Evolutionary conservation across 176 grass and related monocot genomes (phyloP), one percentile per base, ranked within the genome.

Genomic region (Musa schizocarpa): DNA sequence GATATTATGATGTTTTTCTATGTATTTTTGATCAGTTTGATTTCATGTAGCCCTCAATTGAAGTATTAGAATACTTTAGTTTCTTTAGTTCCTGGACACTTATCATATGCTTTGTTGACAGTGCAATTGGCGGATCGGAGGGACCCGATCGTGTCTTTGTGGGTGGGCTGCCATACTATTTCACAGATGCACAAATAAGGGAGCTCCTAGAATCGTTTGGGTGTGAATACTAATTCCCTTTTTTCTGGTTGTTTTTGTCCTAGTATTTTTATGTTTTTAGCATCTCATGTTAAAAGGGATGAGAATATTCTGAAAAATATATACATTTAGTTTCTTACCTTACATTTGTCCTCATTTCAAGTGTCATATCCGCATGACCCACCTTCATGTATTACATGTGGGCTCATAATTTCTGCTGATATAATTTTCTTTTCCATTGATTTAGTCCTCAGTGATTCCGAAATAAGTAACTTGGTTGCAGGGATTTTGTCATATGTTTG

Each of bases 91-190:
- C 12, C 19, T 51, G 68, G 68, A 52, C 50, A 3, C 16, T 69
- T 11, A 50, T 50, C 50, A n/a, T 22, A 22, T 70, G 14, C n/a
- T 64, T 63, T 65, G 9, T 64, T 59, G 23, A 64, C 16, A 51
- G 69, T 23, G 49, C 69, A 64, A 73, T 80, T 54, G 58, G 69
- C 63, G 78, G 78, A 73, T 71, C 78, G 21, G 78, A 80, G 58
- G 78, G 78, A 64, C 78, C 78, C 27, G 78, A 80, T 26, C 68
- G 78, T 11, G 64, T 80, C 29, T 80, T 80, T 80, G 78, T 80
- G 24, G 78, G 78, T 65, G 78, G 78, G 16, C 78, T 80, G 8
- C 78, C 78, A 2, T 73, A 80, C 69, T 80, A 73, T 52, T 80
- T 80, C 57, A 73, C 78, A 53, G 78, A 80, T 80, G 69, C 69